phyloP scores from a whole-genome alignment of 2,329 filamentous ascomycete genomes.

The Alternaria arborescens region DNA sequence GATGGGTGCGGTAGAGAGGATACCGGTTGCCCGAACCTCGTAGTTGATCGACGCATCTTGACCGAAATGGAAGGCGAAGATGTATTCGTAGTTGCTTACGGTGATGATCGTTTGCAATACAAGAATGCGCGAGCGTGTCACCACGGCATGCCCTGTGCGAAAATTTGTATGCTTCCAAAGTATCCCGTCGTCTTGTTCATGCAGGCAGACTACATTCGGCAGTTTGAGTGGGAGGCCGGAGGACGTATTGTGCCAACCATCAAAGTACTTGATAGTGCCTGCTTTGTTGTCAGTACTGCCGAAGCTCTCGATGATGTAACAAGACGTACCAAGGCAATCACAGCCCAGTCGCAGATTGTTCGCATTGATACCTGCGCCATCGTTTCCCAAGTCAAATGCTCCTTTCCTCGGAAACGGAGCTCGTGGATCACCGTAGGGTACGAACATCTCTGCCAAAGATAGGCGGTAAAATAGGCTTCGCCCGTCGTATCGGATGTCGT shows the following conservation, averaged over 20 bases:
- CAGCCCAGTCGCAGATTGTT: constrained; percentile 56
- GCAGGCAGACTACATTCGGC: constrained; percentile 54
- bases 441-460: constrained; percentile 56
- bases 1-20: constrained; percentile 54
- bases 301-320: neutral
- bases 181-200: constrained; percentile 67
- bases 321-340: constrained; percentile 52
- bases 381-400: constrained; percentile 57
- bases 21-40: constrained; percentile 56
- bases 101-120: constrained; percentile 41
- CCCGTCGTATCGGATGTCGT: constrained; percentile 53
- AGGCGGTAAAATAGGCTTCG: constrained; percentile 55
- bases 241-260: neutral
- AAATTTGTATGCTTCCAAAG: constrained; percentile 44
- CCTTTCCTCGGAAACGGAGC: constrained; percentile 54
- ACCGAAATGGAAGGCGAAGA: constrained; percentile 22
- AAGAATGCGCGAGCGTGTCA: constrained; percentile 31
- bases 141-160: constrained; percentile 30
- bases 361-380: constrained; percentile 54
- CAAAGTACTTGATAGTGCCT: constrained; percentile 43
- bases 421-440: constrained; percentile 55
- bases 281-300: neutral
- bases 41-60: constrained; percentile 52
- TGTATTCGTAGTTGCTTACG: constrained; percentile 41
- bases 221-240: neutral